phyloP scores from a whole-genome alignment of 2,329 filamentous ascomycete genomes.

The Aspergillus pseudoterreus region DNA sequence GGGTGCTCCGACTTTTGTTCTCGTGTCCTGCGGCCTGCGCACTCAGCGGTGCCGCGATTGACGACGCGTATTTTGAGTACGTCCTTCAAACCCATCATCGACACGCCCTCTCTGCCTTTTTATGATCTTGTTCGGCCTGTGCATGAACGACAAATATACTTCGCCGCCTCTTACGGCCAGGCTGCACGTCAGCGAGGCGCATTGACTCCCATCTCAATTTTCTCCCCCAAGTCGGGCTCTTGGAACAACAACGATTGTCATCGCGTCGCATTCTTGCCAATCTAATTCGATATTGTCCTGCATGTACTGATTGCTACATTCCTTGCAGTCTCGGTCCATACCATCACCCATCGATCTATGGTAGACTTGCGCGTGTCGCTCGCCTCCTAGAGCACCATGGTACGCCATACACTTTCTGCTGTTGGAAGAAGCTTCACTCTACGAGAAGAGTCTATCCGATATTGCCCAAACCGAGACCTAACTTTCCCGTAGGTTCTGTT shows the following conservation, averaged over 20 bases:
- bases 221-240: neutral
- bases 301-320: neutral
- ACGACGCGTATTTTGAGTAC: slow-evolving; percentile 21
- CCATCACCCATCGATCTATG: slow-evolving; percentile 12
- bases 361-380: slow-evolving; percentile 23
- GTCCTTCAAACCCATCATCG: slow-evolving; percentile 1
- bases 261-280: neutral
- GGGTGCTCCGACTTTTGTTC: slow-evolving; percentile 1
- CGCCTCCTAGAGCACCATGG: slow-evolving; percentile 26
- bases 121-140: neutral
- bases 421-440: neutral
- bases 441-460: neutral
- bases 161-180: neutral
- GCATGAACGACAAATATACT: neutral
- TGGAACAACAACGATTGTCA: neutral
- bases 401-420: slow-evolving; percentile 14
- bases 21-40: slow-evolving; percentile 11
- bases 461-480: slow-evolving; percentile 7
- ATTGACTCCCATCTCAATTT: neutral
- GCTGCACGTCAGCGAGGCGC: slow-evolving; percentile 3
- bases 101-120: neutral
- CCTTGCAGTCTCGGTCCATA: slow-evolving; percentile 1
- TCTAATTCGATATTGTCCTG: neutral
- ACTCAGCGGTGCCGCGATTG: slow-evolving; percentile 16
- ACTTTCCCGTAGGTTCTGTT: slow-evolving; percentile 70